Evolutionary conservation across 2,329 filamentous ascomycete genomes (phyloP).

Genomic region (Trichoderma cornu-damae): DNA sequence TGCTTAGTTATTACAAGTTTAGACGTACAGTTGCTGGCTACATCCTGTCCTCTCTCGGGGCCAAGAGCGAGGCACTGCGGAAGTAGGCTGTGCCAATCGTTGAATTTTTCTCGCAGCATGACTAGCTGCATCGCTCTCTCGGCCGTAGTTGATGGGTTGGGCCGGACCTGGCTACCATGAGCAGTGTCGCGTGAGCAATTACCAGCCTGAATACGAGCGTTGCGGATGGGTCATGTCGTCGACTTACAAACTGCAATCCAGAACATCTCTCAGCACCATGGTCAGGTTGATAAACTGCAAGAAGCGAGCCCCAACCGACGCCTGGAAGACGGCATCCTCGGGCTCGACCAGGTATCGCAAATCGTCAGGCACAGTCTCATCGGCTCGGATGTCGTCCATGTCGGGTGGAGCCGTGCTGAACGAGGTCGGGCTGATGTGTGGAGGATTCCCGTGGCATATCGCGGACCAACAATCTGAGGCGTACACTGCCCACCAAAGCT

Average conservation of each 20-base stretch:
- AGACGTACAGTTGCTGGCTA: slow-evolving; percentile 26
- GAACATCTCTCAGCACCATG: slow-evolving; percentile 29
- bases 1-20: too few relatives aligned
- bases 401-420: slow-evolving; percentile 37
- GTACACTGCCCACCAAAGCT: slow-evolving; percentile 44
- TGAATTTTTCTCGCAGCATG: slow-evolving; percentile 28
- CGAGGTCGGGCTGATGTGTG: slow-evolving; percentile 38
- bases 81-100: slow-evolving; percentile 35
- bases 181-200: neutral
- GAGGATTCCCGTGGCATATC: slow-evolving; percentile 43
- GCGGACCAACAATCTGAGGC: slow-evolving; percentile 42
- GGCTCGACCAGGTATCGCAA: slow-evolving; percentile 34
- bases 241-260: slow-evolving; percentile 35
- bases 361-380: slow-evolving; percentile 38
- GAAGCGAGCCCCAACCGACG: slow-evolving; percentile 37
- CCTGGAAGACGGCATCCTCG: slow-evolving; percentile 30
- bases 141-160: slow-evolving; percentile 17
- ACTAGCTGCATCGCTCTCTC: slow-evolving; percentile 24
- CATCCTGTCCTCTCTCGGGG: slow-evolving; percentile 18
- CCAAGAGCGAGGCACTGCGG: slow-evolving; percentile 33
- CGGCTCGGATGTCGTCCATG: slow-evolving; percentile 40
- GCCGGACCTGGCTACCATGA: slow-evolving; percentile 27
- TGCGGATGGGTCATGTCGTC: neutral
- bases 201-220: neutral
- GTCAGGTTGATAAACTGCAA: slow-evolving; percentile 33